Evolutionary conservation across 441 rosid species (phyloP).

Genomic region (Francoa sonchifolia): DNA sequence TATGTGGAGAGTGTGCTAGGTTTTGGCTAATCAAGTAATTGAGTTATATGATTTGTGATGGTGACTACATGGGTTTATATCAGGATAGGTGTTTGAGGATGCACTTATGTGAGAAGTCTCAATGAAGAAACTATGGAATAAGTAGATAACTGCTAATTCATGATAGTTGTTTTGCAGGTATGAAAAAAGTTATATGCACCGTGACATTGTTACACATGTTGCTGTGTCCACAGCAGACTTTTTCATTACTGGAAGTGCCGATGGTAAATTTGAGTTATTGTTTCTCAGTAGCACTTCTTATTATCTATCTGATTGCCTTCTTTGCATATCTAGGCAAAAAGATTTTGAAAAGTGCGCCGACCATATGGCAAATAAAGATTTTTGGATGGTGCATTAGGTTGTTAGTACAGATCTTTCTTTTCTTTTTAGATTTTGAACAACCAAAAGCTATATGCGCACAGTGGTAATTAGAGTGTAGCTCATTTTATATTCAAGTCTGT

Average conservation of each 20-base stretch:
- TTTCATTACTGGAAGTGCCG: slow-evolving; percentile 83
- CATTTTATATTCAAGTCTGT: no score
- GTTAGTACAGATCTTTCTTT: no score
- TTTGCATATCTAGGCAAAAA: no score
- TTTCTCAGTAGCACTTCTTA: not conserved
- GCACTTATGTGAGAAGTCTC: not conserved
- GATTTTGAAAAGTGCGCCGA: no score
- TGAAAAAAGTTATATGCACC: slow-evolving; percentile 93
- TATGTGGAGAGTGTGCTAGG: no score
- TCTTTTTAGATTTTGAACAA: no score
- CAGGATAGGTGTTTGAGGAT: not conserved
- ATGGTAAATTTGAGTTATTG: slow-evolving; percentile 34
- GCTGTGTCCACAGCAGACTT: slow-evolving; percentile 91
- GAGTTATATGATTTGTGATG: not conserved
- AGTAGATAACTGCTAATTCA: slow-evolving; percentile 1
- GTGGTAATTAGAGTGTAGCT: no score
- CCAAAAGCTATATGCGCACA: no score
- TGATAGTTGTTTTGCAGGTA: slow-evolving; percentile 36
- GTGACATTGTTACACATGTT: slow-evolving; percentile 88
- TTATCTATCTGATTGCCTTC: no score
- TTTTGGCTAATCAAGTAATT: not conserved
- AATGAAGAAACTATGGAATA: not conserved
- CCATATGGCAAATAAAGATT: not conserved
- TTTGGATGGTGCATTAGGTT: not conserved
- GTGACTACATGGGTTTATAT: not conserved